phyloP scores from a whole-genome alignment of 164 flowering plant genomes.

The Protea cynaroides region DNA sequence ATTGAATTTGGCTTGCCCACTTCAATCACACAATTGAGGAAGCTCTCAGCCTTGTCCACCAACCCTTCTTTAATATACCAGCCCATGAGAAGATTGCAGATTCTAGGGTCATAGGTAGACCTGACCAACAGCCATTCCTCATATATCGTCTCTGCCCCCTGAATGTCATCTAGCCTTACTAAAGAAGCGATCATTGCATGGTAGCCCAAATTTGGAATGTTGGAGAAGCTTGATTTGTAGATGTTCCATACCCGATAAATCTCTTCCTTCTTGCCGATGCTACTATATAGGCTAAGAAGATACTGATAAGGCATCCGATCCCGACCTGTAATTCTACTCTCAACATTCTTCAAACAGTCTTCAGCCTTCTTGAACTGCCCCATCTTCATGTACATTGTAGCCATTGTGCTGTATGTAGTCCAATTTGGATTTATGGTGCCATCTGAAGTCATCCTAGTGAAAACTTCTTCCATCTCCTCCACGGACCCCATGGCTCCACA shows the following conservation, averaged over 20 bases:
- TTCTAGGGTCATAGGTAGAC: slow-evolving; percentile 57
- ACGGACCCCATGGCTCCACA: slow-evolving; percentile 51
- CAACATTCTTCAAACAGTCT: slow-evolving; percentile 57
- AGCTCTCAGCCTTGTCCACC: slow-evolving; percentile 44
- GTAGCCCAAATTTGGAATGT: slow-evolving; percentile 66
- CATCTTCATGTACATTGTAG: slow-evolving; percentile 62
- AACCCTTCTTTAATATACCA: slow-evolving; percentile 55
- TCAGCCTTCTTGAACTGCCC: slow-evolving; percentile 57
- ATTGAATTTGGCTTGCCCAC: slow-evolving; percentile 54
- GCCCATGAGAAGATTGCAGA: slow-evolving; percentile 56
- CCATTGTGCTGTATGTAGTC: slow-evolving; percentile 87
- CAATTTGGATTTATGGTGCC: slow-evolving; percentile 55
- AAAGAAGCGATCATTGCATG: slow-evolving; percentile 63
- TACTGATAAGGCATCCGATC: slow-evolving; percentile 71
- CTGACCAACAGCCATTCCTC: slow-evolving; percentile 65
- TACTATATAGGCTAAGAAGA: slow-evolving; percentile 71
- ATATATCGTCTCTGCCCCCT: slow-evolving; percentile 60
- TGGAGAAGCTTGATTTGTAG: slow-evolving; percentile 58
- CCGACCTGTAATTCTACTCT: slow-evolving; percentile 56
- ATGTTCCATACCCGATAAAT: slow-evolving; percentile 63
- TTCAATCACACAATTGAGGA: slow-evolving; percentile 47
- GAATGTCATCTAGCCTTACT: slow-evolving; percentile 52
- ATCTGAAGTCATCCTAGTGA: slow-evolving; percentile 56
- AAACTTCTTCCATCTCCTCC: slow-evolving; percentile 71
- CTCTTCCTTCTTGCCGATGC: slow-evolving; percentile 61